Evolutionary conservation across 345 rosid species (phyloP), one percentile per base, ranked within the genome.

Genomic region (Rhizophora apiculata): DNA sequence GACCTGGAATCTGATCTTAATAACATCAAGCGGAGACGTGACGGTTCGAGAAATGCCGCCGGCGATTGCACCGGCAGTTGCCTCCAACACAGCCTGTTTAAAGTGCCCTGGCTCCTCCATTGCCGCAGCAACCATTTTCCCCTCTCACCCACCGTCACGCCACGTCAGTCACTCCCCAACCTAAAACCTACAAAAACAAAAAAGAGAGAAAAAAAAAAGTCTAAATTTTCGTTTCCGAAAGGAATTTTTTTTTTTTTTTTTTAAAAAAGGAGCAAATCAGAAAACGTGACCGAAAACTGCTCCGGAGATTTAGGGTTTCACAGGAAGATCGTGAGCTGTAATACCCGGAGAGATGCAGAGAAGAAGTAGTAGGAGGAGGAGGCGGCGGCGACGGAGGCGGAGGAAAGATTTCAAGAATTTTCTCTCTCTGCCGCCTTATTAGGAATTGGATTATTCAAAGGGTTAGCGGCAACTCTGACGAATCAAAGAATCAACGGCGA

Each of bases 21-120:
- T 95, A 67, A 95, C 99, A 83, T 95, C 99, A 60, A 95, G 97
- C 11, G 99, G 99, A 34, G 99, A 95, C 19, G 99, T 95, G 9
- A 95, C 88, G 0, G 96, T 85, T 29, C 99, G 96, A 0, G 98
- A 90, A 65, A 95, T 73, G 27, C 73, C 93, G 62, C 98, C 99
- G 2, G 99, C 77, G 30, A 87, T 56, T 1, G 99, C 96, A 3
- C 99, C 99, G 4, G 98, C 92, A 3, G 80, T 53, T 24, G 88
- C 83, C 59, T 95, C 86, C 32, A 92, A 76, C 6, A 84, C 13
- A 37, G 90, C 92, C 60, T 85, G 86, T 81, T 87, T 95, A 30
- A 92, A 60, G 78, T 92, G 93, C 49, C 96, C 83, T 0, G 90
- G 80, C 79, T 87, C 97, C 21, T 84, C 98, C 79, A 82, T 73